phyloP scores from a whole-genome alignment of 768 basidiomycete genomes.

The Fistulinella prunicolor region DNA sequence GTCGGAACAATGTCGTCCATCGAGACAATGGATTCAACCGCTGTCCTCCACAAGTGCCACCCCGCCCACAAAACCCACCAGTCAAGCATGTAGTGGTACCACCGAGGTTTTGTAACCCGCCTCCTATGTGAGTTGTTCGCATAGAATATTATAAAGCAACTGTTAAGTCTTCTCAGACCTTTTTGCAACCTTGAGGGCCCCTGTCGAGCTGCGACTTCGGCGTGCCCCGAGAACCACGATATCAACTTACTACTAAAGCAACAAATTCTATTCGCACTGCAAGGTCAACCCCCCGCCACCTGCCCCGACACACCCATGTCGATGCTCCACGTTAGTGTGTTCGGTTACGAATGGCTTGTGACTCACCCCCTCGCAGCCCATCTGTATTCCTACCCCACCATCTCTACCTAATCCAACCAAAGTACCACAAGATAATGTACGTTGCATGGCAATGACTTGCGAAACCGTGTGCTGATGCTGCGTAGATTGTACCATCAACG shows the following conservation, averaged over 20 bases:
- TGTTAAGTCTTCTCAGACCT: constrained; percentile 7
- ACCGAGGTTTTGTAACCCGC: neutral
- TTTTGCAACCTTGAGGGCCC: neutral
- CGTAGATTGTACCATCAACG: constrained; percentile 6
- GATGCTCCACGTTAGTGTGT: constrained; percentile 3
- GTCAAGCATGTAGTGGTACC: neutral
- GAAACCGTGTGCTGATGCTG: neutral
- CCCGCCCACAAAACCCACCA: constrained; percentile 7
- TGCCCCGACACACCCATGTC: neutral
- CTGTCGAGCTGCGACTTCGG: neutral
- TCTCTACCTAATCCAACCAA: neutral
- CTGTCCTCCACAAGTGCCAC: neutral
- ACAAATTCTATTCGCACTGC: neutral
- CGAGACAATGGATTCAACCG: neutral
- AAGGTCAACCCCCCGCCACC: neutral
- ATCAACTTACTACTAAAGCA: constrained; percentile 6
- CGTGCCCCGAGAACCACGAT: neutral
- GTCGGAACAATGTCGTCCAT: neutral
- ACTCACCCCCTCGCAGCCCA: neutral
- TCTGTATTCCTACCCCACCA: neutral
- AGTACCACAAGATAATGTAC: constrained; percentile 1
- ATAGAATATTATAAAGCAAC: neutral
- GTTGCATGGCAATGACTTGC: no score
- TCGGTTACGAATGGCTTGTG: neutral
- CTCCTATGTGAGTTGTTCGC: constrained; percentile 5